phyloP scores from a whole-genome alignment of 495 filamentous ascomycete genomes.

The Xylaria sp. region DNA sequence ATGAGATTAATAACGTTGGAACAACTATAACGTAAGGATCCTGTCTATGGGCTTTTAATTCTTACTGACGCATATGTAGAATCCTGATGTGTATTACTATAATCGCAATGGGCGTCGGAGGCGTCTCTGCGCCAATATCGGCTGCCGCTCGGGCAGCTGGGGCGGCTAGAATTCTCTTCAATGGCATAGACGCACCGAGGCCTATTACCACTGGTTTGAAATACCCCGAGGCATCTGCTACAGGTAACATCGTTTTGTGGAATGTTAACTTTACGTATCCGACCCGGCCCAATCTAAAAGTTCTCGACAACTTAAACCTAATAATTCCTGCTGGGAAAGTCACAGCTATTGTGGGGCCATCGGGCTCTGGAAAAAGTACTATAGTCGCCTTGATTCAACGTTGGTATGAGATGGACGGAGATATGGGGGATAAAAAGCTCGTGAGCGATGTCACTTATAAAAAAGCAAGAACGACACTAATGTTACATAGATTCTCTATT shows the following conservation, averaged over 20 bases:
- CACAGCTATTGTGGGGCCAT: slow-evolving; percentile 84
- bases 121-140: slow-evolving; percentile 58
- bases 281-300: slow-evolving; percentile 63
- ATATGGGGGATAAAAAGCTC: slow-evolving; percentile 55
- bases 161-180: slow-evolving; percentile 62
- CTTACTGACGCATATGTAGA: slow-evolving; percentile 39
- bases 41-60: neutral
- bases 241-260: slow-evolving; percentile 63
- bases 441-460: slow-evolving; percentile 37
- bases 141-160: slow-evolving; percentile 59
- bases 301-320: slow-evolving; percentile 61
- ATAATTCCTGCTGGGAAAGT: slow-evolving; percentile 76
- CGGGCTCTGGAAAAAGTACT: slow-evolving; percentile 74
- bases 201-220: slow-evolving; percentile 55
- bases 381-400: slow-evolving; percentile 69
- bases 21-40: slow-evolving; percentile 59
- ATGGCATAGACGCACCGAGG: slow-evolving; percentile 61
- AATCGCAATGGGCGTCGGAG: slow-evolving; percentile 57
- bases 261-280: slow-evolving; percentile 72
- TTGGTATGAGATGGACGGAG: slow-evolving; percentile 65
- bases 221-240: slow-evolving; percentile 52
- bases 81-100: slow-evolving; percentile 66
- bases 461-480: neutral
- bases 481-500: slow-evolving; percentile 42
- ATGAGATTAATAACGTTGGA: slow-evolving; percentile 48